Percentiles rank a stretch among this genome's conserved stretches.
Conservation (phyloP, 306 rosid genomes). For the Vicia faba region DNA sequence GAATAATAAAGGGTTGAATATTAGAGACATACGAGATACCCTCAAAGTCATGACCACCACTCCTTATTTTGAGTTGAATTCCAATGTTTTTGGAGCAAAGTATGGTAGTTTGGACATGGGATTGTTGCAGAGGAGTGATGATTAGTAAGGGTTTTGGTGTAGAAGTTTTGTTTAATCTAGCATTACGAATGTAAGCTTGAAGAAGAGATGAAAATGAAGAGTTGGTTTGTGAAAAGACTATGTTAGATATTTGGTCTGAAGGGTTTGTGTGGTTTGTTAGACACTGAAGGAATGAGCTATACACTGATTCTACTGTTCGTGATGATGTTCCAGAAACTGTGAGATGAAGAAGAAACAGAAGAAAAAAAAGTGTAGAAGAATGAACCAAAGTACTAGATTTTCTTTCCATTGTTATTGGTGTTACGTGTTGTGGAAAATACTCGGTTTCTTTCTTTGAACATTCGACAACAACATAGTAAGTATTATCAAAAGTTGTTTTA, state of each 20-base stretch:
- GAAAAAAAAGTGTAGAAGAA: conserved; percentile 9
- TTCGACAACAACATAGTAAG: background rate
- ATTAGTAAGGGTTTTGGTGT: conserved; percentile 68
- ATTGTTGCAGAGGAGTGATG: conserved; percentile 51
- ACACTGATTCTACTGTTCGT: conserved; percentile 45
- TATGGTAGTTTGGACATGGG: conserved; percentile 63
- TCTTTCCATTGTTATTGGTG: conserved; percentile 24
- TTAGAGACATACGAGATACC: conserved; percentile 69
- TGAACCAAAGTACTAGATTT: conserved; percentile 1
- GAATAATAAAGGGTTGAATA: conserved; percentile 54
- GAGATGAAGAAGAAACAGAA: conserved; percentile 30
- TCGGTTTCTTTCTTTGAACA: background rate
- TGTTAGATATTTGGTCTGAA: conserved; percentile 36
- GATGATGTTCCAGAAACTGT: conserved; percentile 36
- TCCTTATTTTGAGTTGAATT: conserved; percentile 62
- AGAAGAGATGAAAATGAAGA: conserved; percentile 63
- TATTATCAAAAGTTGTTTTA: background rate
- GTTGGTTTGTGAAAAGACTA: conserved; percentile 44
- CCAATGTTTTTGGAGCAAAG: conserved; percentile 53
- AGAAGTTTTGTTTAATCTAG: conserved; percentile 70
- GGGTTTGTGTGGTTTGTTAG: conserved; percentile 45
- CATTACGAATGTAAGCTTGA: conserved; percentile 67
- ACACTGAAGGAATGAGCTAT: conserved; percentile 55
- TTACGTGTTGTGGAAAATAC: background rate
- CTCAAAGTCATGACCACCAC: conserved; percentile 88